Base-by-base conservation (phyloP, 75 land plant genomes). In the Pinus albicaulis region DNA sequence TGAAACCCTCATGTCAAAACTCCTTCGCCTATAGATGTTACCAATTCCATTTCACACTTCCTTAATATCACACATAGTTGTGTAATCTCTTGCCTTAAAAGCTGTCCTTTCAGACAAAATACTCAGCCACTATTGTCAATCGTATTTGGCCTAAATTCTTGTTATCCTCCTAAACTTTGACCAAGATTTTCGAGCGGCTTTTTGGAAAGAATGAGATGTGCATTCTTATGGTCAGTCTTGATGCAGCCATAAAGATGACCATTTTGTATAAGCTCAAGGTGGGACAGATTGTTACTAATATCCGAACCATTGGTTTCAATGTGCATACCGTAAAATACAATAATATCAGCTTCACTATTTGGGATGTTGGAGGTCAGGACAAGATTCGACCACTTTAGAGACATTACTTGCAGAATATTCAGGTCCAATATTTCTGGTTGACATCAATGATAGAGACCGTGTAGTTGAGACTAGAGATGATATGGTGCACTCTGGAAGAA, bases 381-480 rank as follows among this genome's bases (percentile, higher is more conserved):
- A 81, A 79, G 28, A 59, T 76, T 41, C 65, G 76, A 3, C 36
- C 55, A n/a, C 41, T 75, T 8, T 75, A 68, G 76, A 34, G 20
- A 12, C 59, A 55, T 13, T 75, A 75, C 59, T 59, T 72, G 22
- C 72, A 28, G 1, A 28, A 28, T 28, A 28, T 1, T 28, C 1
- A 73, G 89, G 91, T 23, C 82, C 86, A 14, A 89, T 89, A 73
- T 89, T 87, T 73, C 90, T 90, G 48, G 92, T 90, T 48, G 92
- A 90, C 56, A 90, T 90, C 76, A 90, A 90, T 75, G 92, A 90
- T 76, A 81, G 88, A 64, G 90, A 90, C 59, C 92, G 87, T 84
- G 81, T 89, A 68, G 79, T 82, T 55, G 91, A 89, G 73, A 90
- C 91, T 0, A 77, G 89, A 57, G 91, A 89, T 69, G 89, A 87